These are phyloP conservation scores for Leccinum boreale DNA, from an alignment of 768 basidiomycete species.

Conservation along the genomic window DNA sequence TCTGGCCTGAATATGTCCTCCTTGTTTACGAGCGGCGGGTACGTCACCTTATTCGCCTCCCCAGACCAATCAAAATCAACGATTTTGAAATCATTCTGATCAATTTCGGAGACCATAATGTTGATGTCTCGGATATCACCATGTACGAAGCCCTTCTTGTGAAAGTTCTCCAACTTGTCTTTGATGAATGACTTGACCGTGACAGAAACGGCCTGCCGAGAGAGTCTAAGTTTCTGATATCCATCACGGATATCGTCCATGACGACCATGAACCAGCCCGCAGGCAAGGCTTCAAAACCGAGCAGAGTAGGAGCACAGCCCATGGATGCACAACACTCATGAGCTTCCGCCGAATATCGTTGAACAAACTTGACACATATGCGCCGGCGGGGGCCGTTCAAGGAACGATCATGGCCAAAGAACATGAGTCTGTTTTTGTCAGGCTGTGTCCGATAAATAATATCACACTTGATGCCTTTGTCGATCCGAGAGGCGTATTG, in stretches of 20 bases:
- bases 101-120: background rate
- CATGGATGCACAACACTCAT: slow-evolving; percentile 17
- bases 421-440: slow-evolving; percentile 4
- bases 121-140: background rate
- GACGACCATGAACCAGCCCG: slow-evolving; percentile 32
- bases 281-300: slow-evolving; percentile 24
- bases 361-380: slow-evolving; percentile 22
- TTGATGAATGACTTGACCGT: background rate
- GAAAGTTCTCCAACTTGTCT: background rate
- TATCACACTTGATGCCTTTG: background rate
- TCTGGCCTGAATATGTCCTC: background rate
- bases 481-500: slow-evolving; percentile 6
- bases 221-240: too few relatives aligned
- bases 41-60: background rate
- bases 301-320: slow-evolving; percentile 26
- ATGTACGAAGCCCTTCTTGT: background rate
- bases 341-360: slow-evolving; percentile 26
- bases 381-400: background rate
- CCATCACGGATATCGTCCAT: slow-evolving; percentile 23
- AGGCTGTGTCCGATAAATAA: slow-evolving; percentile 17
- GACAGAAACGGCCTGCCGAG: too few relatives aligned
- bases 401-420: slow-evolving; percentile 8
- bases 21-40: background rate
- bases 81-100: background rate
- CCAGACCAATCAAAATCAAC: background rate